Percentiles rank a stretch among this genome's conserved stretches.
phyloP scores from a whole-genome alignment of 345 rosid genomes.

The Eutrema japonicum region DNA sequence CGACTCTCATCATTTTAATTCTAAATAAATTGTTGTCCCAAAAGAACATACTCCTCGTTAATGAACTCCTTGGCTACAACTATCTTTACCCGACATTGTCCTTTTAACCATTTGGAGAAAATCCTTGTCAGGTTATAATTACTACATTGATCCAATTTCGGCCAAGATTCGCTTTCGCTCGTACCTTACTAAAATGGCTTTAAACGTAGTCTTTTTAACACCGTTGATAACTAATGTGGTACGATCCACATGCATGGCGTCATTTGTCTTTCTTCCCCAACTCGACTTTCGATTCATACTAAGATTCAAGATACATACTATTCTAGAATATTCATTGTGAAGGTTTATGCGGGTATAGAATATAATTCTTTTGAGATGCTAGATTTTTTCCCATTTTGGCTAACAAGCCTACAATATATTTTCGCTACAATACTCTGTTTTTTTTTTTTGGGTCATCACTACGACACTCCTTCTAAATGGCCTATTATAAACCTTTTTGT shows the following conservation, averaged over 20 bases:
- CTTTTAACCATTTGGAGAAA: conserved; percentile 31
- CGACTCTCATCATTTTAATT: conserved; percentile 25
- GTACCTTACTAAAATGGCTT: conserved; percentile 6
- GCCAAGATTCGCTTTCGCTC: background rate
- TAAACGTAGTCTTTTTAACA: background rate
- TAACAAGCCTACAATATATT: background rate
- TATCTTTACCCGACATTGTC: conserved; percentile 26
- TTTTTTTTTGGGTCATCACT: too few species aligned
- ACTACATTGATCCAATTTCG: conserved; percentile 2
- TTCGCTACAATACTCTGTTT: background rate
- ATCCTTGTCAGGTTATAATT: background rate
- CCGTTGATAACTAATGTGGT: background rate
- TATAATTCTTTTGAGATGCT: conserved; percentile 1
- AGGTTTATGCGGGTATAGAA: too few species aligned
- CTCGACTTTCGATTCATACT: conserved; percentile 15
- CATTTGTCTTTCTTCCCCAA: conserved; percentile 19
- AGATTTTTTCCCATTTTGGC: conserved; percentile 1
- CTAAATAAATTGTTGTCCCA: conserved; percentile 25
- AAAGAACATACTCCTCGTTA: conserved; percentile 10
- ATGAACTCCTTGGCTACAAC: conserved; percentile 33
- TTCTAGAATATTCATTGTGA: background rate
- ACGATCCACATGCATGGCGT: conserved; percentile 14
- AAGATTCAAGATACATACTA: background rate
- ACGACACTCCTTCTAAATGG: background rate
- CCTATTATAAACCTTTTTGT: background rate